phyloP scores from a whole-genome alignment of 2,329 filamentous ascomycete species.

The Zymoseptoria brevis region DNA sequence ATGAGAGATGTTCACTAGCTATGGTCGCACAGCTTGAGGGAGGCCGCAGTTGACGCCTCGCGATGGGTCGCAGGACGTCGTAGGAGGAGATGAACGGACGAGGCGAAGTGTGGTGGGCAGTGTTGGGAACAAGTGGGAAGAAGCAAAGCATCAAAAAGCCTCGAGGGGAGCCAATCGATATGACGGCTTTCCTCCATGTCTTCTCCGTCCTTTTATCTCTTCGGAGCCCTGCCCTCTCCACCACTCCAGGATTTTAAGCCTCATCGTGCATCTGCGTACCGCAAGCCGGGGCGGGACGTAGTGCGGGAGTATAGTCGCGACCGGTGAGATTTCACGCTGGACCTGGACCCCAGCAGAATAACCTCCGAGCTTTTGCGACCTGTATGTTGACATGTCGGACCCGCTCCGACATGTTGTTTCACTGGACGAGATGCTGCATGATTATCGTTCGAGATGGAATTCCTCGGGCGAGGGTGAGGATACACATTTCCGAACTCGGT shows the following conservation, averaged over 20 bases:
- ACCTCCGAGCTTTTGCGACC: background rate
- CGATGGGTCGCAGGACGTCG: background rate
- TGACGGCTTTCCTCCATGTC: background rate
- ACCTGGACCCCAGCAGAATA: background rate
- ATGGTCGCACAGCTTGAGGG: background rate
- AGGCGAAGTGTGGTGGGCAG: background rate
- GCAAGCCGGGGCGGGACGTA: background rate
- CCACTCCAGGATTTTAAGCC: background rate
- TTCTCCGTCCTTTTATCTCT: background rate
- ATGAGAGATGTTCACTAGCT: background rate
- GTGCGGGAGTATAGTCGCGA: background rate
- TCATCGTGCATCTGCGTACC: background rate
- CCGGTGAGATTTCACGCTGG: background rate
- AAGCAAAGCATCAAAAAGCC: background rate
- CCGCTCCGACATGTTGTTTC: background rate
- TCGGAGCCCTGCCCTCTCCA: background rate
- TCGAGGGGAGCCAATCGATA: background rate
- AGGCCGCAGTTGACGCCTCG: background rate
- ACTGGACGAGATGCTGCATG: background rate
- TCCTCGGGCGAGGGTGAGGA: background rate
- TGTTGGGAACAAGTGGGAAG: background rate
- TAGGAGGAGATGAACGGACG: background rate
- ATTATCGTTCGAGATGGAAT: background rate
- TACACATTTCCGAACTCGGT: background rate
- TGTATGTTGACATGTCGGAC: background rate